Evolutionary conservation across 345 rosid genomes (phyloP).

Genomic region (Linum tenue): DNA sequence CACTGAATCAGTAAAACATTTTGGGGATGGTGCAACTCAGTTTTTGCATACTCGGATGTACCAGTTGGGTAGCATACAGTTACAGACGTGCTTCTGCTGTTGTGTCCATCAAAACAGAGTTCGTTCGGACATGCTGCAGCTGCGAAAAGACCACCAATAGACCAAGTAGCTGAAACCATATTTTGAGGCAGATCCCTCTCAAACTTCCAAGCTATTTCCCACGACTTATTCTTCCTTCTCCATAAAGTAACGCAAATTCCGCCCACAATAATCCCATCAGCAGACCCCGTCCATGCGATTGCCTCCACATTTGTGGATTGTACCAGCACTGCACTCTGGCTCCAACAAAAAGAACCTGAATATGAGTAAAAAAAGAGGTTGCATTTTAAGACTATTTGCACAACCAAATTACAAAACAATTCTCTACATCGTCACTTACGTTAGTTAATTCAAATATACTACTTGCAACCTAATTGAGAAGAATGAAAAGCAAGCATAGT

Average conservation of each 20-base stretch:
- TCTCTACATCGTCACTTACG: background rate
- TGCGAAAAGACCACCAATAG: conserved; percentile 63
- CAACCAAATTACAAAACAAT: conserved; percentile 9
- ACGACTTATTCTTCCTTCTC: conserved; percentile 58
- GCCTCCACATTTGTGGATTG: conserved; percentile 71
- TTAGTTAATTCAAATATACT: background rate
- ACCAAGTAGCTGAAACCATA: conserved; percentile 80
- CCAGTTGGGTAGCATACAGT: conserved; percentile 38
- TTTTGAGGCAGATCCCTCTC: conserved; percentile 49
- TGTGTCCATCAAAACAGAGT: conserved; percentile 25
- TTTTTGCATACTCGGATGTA: conserved; percentile 33
- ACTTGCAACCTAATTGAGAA: background rate
- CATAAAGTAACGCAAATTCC: conserved; percentile 67
- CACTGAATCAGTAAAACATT: conserved; percentile 72
- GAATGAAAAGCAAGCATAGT: background rate
- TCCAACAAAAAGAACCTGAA: conserved; percentile 99
- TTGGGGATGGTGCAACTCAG: conserved; percentile 58
- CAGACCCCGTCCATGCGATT: conserved; percentile 72
- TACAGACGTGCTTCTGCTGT: conserved; percentile 39
- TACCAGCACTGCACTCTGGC: conserved; percentile 77
- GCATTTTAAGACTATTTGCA: conserved; percentile 30
- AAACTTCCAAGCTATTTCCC: conserved; percentile 91
- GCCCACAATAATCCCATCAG: conserved; percentile 75
- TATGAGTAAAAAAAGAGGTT: conserved; percentile 39
- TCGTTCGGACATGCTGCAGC: conserved; percentile 38